Conservation (phyloP, 1,139 yeast species). For the Taiozyma sp. region DNA sequence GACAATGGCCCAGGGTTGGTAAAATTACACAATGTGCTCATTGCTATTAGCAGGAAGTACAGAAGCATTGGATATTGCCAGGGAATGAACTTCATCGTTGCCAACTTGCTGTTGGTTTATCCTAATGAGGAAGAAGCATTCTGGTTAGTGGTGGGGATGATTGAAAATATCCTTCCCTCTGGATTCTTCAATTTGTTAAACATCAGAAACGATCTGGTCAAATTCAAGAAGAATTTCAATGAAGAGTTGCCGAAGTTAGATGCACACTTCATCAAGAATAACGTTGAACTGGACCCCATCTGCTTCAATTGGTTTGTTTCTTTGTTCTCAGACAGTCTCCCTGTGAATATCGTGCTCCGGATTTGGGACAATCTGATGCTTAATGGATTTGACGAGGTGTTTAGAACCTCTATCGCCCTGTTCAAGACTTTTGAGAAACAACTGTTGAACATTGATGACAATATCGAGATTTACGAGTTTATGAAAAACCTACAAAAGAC, state of each 20-base stretch:
- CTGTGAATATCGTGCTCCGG: slow-evolving; percentile 46
- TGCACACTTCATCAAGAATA: slow-evolving; percentile 29
- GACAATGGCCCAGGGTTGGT: slow-evolving; percentile 51
- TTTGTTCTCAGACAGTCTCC: slow-evolving; percentile 48
- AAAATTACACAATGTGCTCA: slow-evolving; percentile 42
- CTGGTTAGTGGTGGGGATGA: slow-evolving; percentile 47
- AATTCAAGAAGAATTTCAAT: slow-evolving; percentile 26
- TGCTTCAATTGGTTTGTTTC: slow-evolving; percentile 58
- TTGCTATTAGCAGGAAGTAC: slow-evolving; percentile 47
- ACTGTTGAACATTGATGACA: slow-evolving; percentile 28
- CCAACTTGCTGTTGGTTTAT: slow-evolving; percentile 42
- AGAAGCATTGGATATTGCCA: slow-evolving; percentile 54
- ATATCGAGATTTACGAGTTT: slow-evolving; percentile 38
- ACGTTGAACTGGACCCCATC: slow-evolving; percentile 45
- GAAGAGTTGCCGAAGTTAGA: slow-evolving; percentile 35
- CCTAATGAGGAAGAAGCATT: slow-evolving; percentile 51
- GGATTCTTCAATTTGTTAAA: slow-evolving; percentile 37
- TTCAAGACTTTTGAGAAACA: slow-evolving; percentile 36
- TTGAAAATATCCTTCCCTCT: slow-evolving; percentile 47
- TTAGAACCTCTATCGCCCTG: slow-evolving; percentile 35
- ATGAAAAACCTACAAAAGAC: slow-evolving; percentile 36
- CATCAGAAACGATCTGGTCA: slow-evolving; percentile 37
- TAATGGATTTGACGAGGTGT: slow-evolving; percentile 34
- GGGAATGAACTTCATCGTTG: slow-evolving; percentile 60
- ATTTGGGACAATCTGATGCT: slow-evolving; percentile 46